Conservation (phyloP, 2,329 filamentous ascomycete species). For the Aspergillus tanneri region DNA sequence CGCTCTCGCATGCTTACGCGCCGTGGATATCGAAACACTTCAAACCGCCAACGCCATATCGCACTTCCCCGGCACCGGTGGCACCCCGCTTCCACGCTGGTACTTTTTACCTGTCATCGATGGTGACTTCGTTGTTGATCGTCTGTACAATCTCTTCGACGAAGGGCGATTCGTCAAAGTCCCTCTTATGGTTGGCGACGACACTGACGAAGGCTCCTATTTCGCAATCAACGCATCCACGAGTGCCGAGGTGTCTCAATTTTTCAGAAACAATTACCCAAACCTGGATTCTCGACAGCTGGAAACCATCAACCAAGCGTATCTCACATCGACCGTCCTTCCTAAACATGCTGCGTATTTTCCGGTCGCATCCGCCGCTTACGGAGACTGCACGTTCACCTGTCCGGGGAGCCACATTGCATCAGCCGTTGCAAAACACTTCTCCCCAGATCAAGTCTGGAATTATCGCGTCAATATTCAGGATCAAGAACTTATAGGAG, state of each 20-base stretch:
- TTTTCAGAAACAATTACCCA: not conserved
- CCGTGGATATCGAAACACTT: not conserved
- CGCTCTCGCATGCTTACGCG: slow-evolving; percentile 46
- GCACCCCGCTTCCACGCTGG: not conserved
- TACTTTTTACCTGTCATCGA: not conserved
- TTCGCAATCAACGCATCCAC: not conserved
- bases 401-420: slow-evolving; percentile 45
- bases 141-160: not conserved
- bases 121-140: not conserved
- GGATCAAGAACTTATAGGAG: slow-evolving; percentile 35
- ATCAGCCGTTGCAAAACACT: slow-evolving; percentile 25
- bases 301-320: not conserved
- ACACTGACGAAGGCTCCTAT: not conserved
- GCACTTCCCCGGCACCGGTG: not conserved
- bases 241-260: not conserved
- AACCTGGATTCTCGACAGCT: not conserved
- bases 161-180: not conserved
- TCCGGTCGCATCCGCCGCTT: slow-evolving; percentile 16
- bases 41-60: not conserved
- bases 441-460: slow-evolving; percentile 36
- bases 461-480: slow-evolving; percentile 51
- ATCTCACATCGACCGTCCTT: not conserved
- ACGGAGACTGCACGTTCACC: slow-evolving; percentile 51
- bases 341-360: not conserved
- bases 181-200: not conserved